phyloP scores from a whole-genome alignment of 306 rosid genomes.

The Prinsepia uniflora region DNA sequence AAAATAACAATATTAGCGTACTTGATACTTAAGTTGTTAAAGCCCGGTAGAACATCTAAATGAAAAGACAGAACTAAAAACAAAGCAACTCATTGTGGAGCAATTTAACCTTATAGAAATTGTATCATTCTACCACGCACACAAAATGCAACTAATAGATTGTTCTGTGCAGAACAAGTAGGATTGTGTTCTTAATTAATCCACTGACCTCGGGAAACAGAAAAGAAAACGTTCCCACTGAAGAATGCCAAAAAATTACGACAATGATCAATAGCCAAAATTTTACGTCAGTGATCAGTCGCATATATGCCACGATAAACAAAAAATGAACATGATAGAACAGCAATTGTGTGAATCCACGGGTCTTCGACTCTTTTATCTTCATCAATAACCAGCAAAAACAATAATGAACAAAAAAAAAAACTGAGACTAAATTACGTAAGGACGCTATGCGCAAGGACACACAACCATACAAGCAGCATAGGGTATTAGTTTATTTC shows the following conservation, averaged over 20 bases:
- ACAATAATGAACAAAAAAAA: neutral
- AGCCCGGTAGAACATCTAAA: neutral
- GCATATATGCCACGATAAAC: neutral
- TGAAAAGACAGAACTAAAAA: neutral
- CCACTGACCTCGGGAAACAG: neutral
- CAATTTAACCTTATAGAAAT: neutral
- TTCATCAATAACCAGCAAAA: neutral
- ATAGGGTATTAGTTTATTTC: neutral
- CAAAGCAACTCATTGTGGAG: neutral
- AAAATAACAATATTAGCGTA: slow-evolving; percentile 3
- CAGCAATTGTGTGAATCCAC: neutral
- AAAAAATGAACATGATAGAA: neutral
- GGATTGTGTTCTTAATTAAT: neutral
- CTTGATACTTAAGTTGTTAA: neutral
- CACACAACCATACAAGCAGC: neutral
- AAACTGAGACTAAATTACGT: neutral
- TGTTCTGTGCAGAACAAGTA: neutral
- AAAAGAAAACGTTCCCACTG: neutral
- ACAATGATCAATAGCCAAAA: neutral
- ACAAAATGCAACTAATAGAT: neutral
- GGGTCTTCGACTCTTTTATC: neutral
- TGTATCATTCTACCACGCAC: neutral
- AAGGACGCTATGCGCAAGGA: neutral
- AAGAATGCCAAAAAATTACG: neutral
- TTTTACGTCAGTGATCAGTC: neutral